Base-by-base conservation (phyloP, 768 basidiomycete genomes). In the Phylloporus scabripes region DNA sequence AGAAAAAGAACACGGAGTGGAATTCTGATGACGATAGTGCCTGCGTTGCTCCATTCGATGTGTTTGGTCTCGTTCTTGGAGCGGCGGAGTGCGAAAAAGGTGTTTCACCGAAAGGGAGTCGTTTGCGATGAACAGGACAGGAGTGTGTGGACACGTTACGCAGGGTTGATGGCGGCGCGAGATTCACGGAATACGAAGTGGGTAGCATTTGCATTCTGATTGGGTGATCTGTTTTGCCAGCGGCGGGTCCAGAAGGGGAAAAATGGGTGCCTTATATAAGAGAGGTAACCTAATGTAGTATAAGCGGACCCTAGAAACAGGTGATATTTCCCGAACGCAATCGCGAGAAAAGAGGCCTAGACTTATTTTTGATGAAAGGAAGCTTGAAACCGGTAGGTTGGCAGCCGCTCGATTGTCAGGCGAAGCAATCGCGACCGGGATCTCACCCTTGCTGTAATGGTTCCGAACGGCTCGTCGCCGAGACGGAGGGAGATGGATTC, bases 251-350 rank as follows among this genome's bases (percentile, higher is more conserved):
- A n/a, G 40, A 48, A 65, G 53, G 53, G 64, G 61, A 41, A 53
- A 54, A 49, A 46, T 41, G 40, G 37, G 62, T 64, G 48, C 59
- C 61, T 64, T 46, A 18, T 55, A 52, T 36, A 34, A 23, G 41
- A 14, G 28, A 28, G n/a, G 12, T 41, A 31, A 34, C 66, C 48
- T 11, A 51, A 68, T 60, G 38, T 39, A 39, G 61, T 48, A 62
- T 54, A 54, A 56, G 54, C 53, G 64, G 62, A 66, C 64, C 66
- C 64, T 68, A 56, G 64, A 66, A 46, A 64, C 64, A 61, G 50
- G 48, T 37, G 46, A 50, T 49, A 43, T 31, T 62, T 50, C 56
- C 52, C 50, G 34, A 51, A 47, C 45, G 51, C 51, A 51, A 64
- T 58, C 62, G 55, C 60, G 57, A 59, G 54, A 66, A 61, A 61